A percentile compares a stretch with the other conserved stretches of the same genome.
phyloP scores from a whole-genome alignment of 306 rosid species.

The Fragaria ananassa region DNA sequence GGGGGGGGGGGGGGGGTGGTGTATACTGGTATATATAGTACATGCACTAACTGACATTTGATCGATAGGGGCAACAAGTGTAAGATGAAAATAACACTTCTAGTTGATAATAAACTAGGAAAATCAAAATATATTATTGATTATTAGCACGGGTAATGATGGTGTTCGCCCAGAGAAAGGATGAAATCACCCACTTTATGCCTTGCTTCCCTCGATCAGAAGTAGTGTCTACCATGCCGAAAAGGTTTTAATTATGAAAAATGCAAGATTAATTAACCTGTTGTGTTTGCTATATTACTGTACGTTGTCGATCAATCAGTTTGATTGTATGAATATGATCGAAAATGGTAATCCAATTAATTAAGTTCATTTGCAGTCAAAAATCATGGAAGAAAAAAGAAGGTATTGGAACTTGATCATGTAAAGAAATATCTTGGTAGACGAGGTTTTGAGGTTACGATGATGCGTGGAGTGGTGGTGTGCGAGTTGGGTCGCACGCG shows the following conservation, averaged over 20 bases:
- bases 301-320: not conserved
- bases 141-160: not conserved
- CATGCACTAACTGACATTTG: not conserved
- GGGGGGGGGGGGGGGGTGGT: constrained; percentile 4
- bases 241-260: not conserved
- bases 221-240: not conserved
- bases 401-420: not conserved
- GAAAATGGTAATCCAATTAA: not conserved
- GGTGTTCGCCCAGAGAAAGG: not conserved
- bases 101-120: not conserved
- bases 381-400: not conserved
- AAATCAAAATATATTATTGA: not conserved
- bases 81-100: not conserved
- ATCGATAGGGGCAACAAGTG: not conserved
- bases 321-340: not conserved
- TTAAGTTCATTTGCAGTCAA: not conserved
- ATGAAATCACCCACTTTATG: not conserved
- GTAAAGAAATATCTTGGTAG: not conserved
- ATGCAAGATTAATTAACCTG: not conserved
- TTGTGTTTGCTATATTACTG: not conserved
- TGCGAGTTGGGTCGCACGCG: constrained; percentile 6
- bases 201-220: not conserved
- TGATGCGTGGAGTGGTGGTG: constrained; percentile 3
- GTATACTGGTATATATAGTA: not conserved
- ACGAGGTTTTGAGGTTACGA: constrained; percentile 6